A percentile compares a stretch with the other conserved stretches of the same genome.
These are phyloP conservation scores for Rhizopus arrhizus DNA, from an alignment of 371 early-diverging fungal species.

Conservation along the genomic window DNA sequence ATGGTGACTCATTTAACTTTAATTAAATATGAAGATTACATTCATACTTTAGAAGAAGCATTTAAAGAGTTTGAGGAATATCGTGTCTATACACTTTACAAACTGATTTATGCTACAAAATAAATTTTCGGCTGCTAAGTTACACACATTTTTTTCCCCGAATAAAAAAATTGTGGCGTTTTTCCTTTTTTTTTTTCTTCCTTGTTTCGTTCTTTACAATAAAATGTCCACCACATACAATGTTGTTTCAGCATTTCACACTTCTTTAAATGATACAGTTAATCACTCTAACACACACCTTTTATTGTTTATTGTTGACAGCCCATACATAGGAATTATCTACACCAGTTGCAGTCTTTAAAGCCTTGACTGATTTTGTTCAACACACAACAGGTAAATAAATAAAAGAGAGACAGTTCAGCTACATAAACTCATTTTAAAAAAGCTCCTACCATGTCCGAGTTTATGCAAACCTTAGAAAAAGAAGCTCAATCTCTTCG, in stretches of 20 bases:
- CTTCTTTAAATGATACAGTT: conserved; percentile 25
- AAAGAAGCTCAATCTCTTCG: conserved; percentile 62
- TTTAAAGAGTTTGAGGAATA: conserved; percentile 27
- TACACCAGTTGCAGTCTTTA: conserved; percentile 88
- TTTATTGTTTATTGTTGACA: background rate
- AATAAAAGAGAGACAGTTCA: background rate
- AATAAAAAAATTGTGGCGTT: conserved; percentile 5
- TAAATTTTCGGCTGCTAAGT: background rate
- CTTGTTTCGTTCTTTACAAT: background rate
- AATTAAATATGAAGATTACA: conserved; percentile 26
- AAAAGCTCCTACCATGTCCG: conserved; percentile 81
- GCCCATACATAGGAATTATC: conserved; percentile 67
- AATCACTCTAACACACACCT: background rate
- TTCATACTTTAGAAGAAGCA: conserved; percentile 21
- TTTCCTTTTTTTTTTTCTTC: conserved; percentile 1
- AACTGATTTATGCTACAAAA: conserved; percentile 37
- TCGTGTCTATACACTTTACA: conserved; percentile 33
- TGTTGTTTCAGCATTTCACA: conserved; percentile 26
- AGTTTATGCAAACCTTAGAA: conserved; percentile 81
- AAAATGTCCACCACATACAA: conserved; percentile 11
- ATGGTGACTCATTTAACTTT: conserved; percentile 37
- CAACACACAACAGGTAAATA: conserved; percentile 66
- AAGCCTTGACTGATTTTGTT: conserved; percentile 77
- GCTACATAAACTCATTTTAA: background rate
- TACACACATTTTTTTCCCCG: background rate